Conservation (phyloP, 2,329 filamentous ascomycete genomes). For the Didymella exigua region DNA sequence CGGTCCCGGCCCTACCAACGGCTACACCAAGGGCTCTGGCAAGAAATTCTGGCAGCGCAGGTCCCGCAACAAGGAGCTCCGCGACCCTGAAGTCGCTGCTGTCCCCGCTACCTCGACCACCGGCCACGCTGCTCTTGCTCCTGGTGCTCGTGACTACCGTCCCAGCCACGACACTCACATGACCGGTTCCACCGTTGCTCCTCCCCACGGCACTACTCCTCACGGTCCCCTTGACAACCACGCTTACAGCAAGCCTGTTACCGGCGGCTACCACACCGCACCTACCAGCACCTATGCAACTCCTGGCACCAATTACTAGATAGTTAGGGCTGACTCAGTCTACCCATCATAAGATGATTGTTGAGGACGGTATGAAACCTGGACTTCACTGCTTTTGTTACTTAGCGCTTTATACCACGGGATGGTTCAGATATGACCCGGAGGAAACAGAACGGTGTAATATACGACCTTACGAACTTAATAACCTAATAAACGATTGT, state of each 20-base stretch:
- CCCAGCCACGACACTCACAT: constrained; percentile 57
- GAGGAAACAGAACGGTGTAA: constrained; percentile 4
- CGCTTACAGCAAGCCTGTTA: constrained; percentile 46
- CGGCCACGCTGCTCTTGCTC: constrained; percentile 28
- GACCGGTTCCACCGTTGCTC: constrained; percentile 55
- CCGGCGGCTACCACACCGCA: constrained; percentile 54
- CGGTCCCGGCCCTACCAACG: constrained; percentile 68
- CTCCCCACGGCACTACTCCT: constrained; percentile 31
- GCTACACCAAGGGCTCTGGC: constrained; percentile 68
- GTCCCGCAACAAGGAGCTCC: constrained; percentile 44
- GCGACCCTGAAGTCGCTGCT: constrained; percentile 50
- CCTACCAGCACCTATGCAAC: constrained; percentile 49
- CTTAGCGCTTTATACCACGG: constrained; percentile 18
- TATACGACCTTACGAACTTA: constrained; percentile 20
- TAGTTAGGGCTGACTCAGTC: background rate
- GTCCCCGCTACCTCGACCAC: constrained; percentile 10
- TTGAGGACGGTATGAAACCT: constrained; percentile 4
- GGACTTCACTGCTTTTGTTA: constrained; percentile 10
- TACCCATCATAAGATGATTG: background rate
- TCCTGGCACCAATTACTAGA: constrained; percentile 38
- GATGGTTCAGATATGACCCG: background rate
- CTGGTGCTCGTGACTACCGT: constrained; percentile 46
- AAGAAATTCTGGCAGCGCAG: constrained; percentile 54
- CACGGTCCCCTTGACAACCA: constrained; percentile 8
- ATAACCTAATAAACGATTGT: constrained; percentile 11